phyloP scores from a whole-genome alignment of 208 protist genomes.

The Leishmania tarentolae region DNA sequence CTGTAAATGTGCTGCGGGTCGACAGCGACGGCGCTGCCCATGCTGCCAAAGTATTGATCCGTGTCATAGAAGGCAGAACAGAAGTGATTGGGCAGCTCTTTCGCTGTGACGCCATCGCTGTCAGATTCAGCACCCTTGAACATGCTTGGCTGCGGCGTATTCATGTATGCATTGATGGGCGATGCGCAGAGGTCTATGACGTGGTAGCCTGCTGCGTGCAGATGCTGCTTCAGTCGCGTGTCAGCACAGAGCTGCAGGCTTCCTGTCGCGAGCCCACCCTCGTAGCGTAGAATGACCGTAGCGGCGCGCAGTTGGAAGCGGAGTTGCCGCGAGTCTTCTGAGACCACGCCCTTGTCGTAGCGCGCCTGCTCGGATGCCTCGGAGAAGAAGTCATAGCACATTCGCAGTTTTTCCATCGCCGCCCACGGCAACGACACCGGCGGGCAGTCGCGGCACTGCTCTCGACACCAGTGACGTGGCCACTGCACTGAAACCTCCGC shows the following conservation, averaged over 20 bases:
- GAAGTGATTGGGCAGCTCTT: conserved; percentile 72
- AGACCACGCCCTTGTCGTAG: conserved; percentile 29
- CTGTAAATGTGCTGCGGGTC: conserved; percentile 40
- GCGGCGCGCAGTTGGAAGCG: conserved; percentile 62
- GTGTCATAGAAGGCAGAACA: conserved; percentile 89
- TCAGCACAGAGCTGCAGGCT: conserved; percentile 89
- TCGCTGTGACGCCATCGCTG: conserved; percentile 25
- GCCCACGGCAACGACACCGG: conserved; percentile 73
- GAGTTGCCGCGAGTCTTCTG: neutral
- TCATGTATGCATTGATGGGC: conserved; percentile 91
- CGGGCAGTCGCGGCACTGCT: conserved; percentile 44
- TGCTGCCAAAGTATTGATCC: conserved; percentile 84
- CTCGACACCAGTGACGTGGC: conserved; percentile 36
- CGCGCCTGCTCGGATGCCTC: conserved; percentile 26
- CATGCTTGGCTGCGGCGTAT: conserved; percentile 27
- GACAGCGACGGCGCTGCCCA: conserved; percentile 82
- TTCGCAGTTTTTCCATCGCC: conserved; percentile 65
- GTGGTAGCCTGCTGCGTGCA: conserved; percentile 78
- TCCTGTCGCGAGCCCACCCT: conserved; percentile 73
- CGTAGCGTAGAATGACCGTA: conserved; percentile 77
- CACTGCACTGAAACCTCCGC: conserved; percentile 58
- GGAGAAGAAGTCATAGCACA: conserved; percentile 55
- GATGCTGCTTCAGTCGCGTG: conserved; percentile 77
- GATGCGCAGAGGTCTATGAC: conserved; percentile 89
- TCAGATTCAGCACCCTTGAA: neutral